These are phyloP conservation scores for Biscogniauxia sp. DNA, from an alignment of 2,329 filamentous ascomycete genomes.

Conservation along the genomic window DNA sequence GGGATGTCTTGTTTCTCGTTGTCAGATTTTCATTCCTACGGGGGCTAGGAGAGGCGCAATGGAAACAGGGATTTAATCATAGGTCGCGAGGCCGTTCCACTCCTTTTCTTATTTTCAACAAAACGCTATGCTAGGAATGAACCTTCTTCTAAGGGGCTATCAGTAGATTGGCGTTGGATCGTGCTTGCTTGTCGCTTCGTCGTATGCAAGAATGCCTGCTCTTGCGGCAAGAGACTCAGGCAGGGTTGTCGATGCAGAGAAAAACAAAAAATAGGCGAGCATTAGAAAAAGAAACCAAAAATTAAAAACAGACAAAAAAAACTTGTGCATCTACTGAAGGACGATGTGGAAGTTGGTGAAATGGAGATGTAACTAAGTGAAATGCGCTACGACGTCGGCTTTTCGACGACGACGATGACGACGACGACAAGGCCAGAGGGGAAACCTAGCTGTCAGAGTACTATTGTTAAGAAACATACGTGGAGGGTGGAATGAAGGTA, in stretches of 20 bases:
- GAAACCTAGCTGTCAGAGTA: slow-evolving; percentile 10
- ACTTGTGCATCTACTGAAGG: slow-evolving; percentile 13
- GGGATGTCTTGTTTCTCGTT: slow-evolving; percentile 19
- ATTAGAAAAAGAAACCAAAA: slow-evolving; percentile 18
- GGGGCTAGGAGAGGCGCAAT: slow-evolving; percentile 23
- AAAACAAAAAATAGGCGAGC: slow-evolving; percentile 10
- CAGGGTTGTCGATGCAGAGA: slow-evolving; percentile 13
- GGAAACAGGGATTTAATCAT: slow-evolving; percentile 27
- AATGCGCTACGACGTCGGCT: slow-evolving; percentile 12
- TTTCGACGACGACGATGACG: slow-evolving; percentile 11
- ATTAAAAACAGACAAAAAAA: slow-evolving; percentile 4
- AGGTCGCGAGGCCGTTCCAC: slow-evolving; percentile 27
- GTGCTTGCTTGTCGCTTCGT: slow-evolving; percentile 24
- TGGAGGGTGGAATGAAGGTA: slow-evolving; percentile 12
- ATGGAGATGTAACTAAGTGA: slow-evolving; percentile 11
- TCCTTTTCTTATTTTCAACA: slow-evolving; percentile 28
- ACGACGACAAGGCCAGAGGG: too few relatives aligned
- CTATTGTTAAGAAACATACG: slow-evolving; percentile 12
- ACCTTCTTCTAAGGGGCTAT: slow-evolving; percentile 19
- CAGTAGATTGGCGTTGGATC: slow-evolving; percentile 30
- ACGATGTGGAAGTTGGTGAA: slow-evolving; percentile 13
- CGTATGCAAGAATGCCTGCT: slow-evolving; percentile 16
- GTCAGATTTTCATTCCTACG: slow-evolving; percentile 23
- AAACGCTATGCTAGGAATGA: slow-evolving; percentile 21
- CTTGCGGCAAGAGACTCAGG: slow-evolving; percentile 16